Percentiles rank a stretch among this genome's conserved stretches.
phyloP scores from a whole-genome alignment of 2,329 filamentous ascomycete genomes.

The Alternaria brassicae region DNA sequence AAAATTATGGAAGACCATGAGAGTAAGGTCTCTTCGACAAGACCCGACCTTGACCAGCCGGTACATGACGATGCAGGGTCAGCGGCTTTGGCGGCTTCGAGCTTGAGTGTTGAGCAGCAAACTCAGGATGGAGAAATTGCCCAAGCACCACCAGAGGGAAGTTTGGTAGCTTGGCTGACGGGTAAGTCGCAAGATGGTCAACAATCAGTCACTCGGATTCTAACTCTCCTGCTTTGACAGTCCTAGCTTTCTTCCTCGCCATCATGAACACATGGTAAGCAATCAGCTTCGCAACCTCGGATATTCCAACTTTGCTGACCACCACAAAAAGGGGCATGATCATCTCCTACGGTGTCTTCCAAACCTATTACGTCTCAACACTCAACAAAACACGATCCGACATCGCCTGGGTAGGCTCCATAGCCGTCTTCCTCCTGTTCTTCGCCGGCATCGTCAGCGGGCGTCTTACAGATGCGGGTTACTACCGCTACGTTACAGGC shows the following conservation, averaged over 20 bases:
- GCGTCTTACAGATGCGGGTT: conserved; percentile 57
- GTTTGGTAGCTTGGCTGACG: not conserved
- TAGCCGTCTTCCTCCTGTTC: conserved; percentile 57
- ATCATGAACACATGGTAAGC: not conserved
- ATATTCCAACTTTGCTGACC: not conserved
- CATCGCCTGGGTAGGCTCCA: conserved; percentile 59
- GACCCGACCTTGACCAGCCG: not conserved
- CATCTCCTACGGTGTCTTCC: conserved; percentile 40
- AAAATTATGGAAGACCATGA: not conserved
- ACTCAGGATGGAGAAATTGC: accelerated
- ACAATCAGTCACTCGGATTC: not conserved
- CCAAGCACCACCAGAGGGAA: not conserved
- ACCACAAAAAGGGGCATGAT: conserved; percentile 34
- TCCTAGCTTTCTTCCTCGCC: not conserved
- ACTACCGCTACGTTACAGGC: conserved; percentile 51
- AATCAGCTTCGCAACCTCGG: not conserved
- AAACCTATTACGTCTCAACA: conserved; percentile 33
- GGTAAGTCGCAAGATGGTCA: not conserved
- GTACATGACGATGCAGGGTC: not conserved
- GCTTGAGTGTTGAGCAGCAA: not conserved
- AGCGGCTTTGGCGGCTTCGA: not conserved
- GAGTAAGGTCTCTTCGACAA: not conserved
- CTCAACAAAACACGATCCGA: conserved; percentile 51
- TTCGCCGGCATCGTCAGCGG: conserved; percentile 55
- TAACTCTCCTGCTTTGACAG: not conserved